Evolutionary conservation across 768 basidiomycete genomes (phyloP).

Genomic region (Suillus subalutaceus): DNA sequence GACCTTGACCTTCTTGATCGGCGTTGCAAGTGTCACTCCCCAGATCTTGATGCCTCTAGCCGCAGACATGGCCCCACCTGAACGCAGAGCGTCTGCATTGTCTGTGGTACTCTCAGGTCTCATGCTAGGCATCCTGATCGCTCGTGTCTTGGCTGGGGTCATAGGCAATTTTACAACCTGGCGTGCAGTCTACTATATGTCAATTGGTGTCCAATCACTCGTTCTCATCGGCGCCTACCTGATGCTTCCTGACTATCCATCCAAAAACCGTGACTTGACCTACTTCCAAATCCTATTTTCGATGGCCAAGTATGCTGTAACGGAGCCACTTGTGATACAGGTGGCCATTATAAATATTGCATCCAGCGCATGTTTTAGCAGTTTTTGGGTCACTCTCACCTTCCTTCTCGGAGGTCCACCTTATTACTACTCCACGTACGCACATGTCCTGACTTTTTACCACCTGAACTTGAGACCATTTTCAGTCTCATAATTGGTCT

Average conservation of each 20-base stretch:
- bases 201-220: conserved; percentile 67
- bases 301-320: conserved; percentile 77
- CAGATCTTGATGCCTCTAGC: conserved; percentile 77
- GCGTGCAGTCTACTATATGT: conserved; percentile 78
- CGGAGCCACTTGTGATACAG: conserved; percentile 80
- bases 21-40: conserved; percentile 69
- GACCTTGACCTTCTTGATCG: conserved; percentile 69
- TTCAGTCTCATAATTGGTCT: conserved; percentile 63
- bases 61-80: conserved; percentile 79
- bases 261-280: conserved; percentile 65
- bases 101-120: conserved; percentile 73
- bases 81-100: conserved; percentile 72
- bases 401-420: conserved; percentile 80
- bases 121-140: conserved; percentile 72
- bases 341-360: conserved; percentile 60
- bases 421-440: conserved; percentile 75
- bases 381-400: conserved; percentile 76
- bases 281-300: conserved; percentile 72
- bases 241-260: conserved; percentile 81
- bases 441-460: neutral
- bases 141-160: conserved; percentile 74
- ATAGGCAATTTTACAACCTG: conserved; percentile 74
- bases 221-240: conserved; percentile 64
- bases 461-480: conserved; percentile 5
- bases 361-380: conserved; percentile 59